A percentile compares a stretch with the other conserved stretches of the same genome.
Evolutionary conservation across 176 grass and related monocot species (phyloP).

Genomic region (Dendrocalamus sinicus): DNA sequence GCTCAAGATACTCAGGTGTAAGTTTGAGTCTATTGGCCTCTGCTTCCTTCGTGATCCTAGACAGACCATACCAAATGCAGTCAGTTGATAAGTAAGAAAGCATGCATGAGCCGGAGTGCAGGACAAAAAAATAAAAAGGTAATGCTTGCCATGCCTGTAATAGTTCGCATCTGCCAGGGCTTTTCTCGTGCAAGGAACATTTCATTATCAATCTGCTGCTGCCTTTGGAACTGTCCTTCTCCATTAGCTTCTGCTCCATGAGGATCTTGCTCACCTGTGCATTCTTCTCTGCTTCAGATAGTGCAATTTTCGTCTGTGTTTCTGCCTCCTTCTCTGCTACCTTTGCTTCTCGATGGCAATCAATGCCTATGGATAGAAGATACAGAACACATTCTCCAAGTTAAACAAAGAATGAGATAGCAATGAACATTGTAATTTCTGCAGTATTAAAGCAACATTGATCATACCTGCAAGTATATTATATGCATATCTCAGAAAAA

Average conservation of each 20-base stretch:
- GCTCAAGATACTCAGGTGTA: conserved; percentile 86
- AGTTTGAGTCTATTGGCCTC: conserved; percentile 94
- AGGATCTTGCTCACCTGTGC: conserved; percentile 94
- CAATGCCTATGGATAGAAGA: conserved; percentile 58
- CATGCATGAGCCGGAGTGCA: conserved; percentile 2
- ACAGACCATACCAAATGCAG: conserved; percentile 36
- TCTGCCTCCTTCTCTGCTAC: conserved; percentile 97
- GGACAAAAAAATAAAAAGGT: neutral
- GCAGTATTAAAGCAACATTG: neutral
- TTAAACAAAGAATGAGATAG: conserved; percentile 26
- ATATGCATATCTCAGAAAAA: neutral
- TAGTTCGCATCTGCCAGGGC: conserved; percentile 78
- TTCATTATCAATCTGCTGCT: conserved; percentile 93
- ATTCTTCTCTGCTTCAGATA: conserved; percentile 98
- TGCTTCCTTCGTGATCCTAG: conserved; percentile 86
- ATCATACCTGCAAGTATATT: neutral
- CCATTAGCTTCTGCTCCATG: conserved; percentile 95
- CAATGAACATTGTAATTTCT: neutral
- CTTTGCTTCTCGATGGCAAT: conserved; percentile 92
- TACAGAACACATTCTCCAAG: conserved; percentile 25
- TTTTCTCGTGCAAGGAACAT: conserved; percentile 91
- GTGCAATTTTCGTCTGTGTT: conserved; percentile 95
- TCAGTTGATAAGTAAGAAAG: neutral
- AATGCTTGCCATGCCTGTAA: conserved; percentile 65
- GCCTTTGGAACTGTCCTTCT: conserved; percentile 88